Evolutionary conservation across 805 yeast species (phyloP), one percentile per base, ranked within the genome.

Genomic region (Pichia insulana): DNA sequence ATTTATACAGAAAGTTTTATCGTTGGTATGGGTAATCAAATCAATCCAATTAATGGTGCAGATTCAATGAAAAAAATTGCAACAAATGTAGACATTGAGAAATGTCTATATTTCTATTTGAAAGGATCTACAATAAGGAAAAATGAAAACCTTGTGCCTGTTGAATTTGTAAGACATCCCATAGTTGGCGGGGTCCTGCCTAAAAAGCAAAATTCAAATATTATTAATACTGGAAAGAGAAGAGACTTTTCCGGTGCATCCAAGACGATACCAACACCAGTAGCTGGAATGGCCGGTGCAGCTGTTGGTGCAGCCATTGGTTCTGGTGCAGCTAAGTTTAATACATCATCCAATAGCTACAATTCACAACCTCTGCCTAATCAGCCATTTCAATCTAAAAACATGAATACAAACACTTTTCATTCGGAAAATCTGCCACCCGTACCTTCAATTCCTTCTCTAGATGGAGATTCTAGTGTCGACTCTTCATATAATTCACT

Each of bases 1-100:
- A 84, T 90, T 26, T 83, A 86, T 71, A 76, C 80, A 40, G 97
- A 90, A 63, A 84, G 86, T 17, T 70, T 84, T 43, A 72, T 85
- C 15, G 73, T 92, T 65, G 88, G 89, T 55, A 72, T 84, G 16
- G 97, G 97, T 22, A 83, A 88, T 33, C 77, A 83, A 46, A 71
- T 92, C 5, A 67, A 83, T 37, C 97, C 97, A 2, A 64, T 90
- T 38, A 68, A 71, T 25, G 66, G 73, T 36, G 52, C 52, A 18
- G 40, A 47, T 13, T 80, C 96, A 5, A 80, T 90, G 84, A 83
- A 80, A 54, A 65, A 74, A 6, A 68, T 85, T 50, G 95, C 96
- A 0, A 68, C 81, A 12, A 71, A 83, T 19, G 76, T 89, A 40
- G 92, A 87, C 57, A 83, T 83, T 59, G 97, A 89, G 55, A 77